Conservation (phyloP, 1,284 basidiomycete species). For the Cutaneotrichosporon sp. region DNA sequence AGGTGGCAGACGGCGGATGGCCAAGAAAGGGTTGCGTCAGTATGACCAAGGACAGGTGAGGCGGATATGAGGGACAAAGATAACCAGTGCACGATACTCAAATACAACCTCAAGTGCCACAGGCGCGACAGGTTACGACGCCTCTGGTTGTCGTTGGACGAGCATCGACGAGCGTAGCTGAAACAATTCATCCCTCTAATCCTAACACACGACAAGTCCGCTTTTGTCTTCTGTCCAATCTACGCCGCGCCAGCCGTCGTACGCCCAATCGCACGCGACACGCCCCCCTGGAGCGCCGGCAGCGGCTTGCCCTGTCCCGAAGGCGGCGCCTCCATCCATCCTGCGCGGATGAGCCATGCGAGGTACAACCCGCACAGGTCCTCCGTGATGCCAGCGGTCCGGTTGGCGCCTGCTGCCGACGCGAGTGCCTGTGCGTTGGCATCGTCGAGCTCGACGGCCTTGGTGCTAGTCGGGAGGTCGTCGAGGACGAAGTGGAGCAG, state of each 20-base stretch:
- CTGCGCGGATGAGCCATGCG: conserved; percentile 88
- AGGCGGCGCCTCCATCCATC: conserved; percentile 73
- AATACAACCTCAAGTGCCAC: too few species aligned
- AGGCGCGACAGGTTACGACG: too few species aligned
- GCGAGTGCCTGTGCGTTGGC: conserved; percentile 72
- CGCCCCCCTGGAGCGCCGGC: conserved; percentile 49
- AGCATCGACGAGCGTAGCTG: background rate
- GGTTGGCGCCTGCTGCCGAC: conserved; percentile 55
- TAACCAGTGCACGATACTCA: too few species aligned
- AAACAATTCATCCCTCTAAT: conserved; percentile 3
- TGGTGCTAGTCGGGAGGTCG: conserved; percentile 94
- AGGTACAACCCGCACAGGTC: conserved; percentile 81
- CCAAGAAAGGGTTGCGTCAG: too few species aligned
- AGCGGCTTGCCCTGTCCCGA: conserved; percentile 36
- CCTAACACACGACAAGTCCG: background rate
- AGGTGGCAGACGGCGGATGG: too few species aligned
- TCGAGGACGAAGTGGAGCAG: conserved; percentile 95
- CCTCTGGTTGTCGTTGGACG: background rate
- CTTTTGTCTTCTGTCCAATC: background rate
- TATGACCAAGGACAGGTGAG: too few species aligned
- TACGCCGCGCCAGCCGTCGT: conserved; percentile 41
- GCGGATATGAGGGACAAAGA: too few species aligned
- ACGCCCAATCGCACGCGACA: conserved; percentile 51
- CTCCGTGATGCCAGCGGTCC: conserved; percentile 71
- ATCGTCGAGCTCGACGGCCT: conserved; percentile 89